Conservation (phyloP, 768 basidiomycete genomes). For the Asterophora parasitica region DNA sequence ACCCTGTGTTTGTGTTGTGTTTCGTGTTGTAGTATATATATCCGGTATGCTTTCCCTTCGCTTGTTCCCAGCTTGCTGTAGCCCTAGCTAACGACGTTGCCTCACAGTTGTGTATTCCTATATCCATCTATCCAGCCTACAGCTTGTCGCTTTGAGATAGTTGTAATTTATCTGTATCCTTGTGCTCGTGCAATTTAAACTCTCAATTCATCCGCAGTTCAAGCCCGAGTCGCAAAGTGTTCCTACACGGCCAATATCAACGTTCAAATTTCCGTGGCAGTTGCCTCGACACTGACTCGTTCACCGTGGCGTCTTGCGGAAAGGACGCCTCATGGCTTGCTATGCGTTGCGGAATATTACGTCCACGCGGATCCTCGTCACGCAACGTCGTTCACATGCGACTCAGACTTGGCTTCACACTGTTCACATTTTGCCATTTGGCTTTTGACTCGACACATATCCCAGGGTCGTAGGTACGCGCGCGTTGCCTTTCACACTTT, state of each 20-base stretch:
- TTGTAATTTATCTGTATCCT: background rate
- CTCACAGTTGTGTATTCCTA: constrained; percentile 23
- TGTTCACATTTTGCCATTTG: background rate
- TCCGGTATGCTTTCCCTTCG: constrained; percentile 19
- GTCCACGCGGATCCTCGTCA: no score
- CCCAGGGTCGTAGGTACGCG: no score
- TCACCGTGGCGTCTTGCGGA: no score
- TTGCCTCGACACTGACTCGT: no score
- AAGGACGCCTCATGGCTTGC: no score
- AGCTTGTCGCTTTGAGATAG: constrained; percentile 2
- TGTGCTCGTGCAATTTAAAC: background rate
- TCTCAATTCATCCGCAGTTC: no score
- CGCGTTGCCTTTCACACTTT: no score
- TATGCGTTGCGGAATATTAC: no score
- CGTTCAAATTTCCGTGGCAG: no score
- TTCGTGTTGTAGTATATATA: constrained; percentile 21
- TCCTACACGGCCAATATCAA: no score
- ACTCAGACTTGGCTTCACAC: background rate
- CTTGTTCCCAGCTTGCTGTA: constrained; percentile 15
- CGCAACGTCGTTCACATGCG: no score
- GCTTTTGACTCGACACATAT: background rate
- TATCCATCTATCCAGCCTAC: background rate
- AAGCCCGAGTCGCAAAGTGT: no score
- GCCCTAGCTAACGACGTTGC: constrained; percentile 21
- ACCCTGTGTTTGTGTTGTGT: background rate